These are phyloP conservation scores for Drechslerella coelobrocha DNA, from an alignment of 2,329 filamentous ascomycete species.

Conservation along the genomic window DNA sequence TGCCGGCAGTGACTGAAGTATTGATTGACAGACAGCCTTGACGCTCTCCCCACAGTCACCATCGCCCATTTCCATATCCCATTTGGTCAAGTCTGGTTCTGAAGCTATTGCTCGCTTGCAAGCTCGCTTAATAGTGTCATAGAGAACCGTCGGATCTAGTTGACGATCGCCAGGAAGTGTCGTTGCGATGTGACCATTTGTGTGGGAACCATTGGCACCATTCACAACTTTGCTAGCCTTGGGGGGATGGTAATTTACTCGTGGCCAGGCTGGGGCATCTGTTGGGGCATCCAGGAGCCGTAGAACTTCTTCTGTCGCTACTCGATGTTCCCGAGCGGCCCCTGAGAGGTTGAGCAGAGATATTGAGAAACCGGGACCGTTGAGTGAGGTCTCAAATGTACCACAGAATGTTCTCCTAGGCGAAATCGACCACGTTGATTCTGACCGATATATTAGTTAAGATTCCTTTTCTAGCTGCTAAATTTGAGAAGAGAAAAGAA, in stretches of 20 bases:
- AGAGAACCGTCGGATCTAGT: conserved; percentile 56
- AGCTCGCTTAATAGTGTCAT: conserved; percentile 66
- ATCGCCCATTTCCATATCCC: conserved; percentile 83
- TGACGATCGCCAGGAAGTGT: conserved; percentile 13
- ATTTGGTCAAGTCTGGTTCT: conserved; percentile 71
- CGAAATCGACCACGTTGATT: conserved; percentile 66
- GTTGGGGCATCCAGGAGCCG: conserved; percentile 72
- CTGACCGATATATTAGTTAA: conserved; percentile 47
- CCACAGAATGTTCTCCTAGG: conserved; percentile 69
- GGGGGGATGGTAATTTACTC: conserved; percentile 66
- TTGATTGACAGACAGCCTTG: conserved; percentile 82
- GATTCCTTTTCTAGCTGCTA: background rate
- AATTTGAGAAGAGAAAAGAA: background rate
- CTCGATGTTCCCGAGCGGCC: conserved; percentile 64
- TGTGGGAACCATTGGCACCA: conserved; percentile 57
- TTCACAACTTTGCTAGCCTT: conserved; percentile 55
- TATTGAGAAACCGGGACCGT: conserved; percentile 74
- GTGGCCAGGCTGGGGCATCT: conserved; percentile 72
- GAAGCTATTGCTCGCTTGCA: conserved; percentile 66
- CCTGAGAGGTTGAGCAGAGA: conserved; percentile 70
- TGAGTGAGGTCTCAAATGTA: conserved; percentile 75
- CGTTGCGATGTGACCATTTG: conserved; percentile 62
- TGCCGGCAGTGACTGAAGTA: conserved; percentile 53
- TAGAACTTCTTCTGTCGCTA: conserved; percentile 63
- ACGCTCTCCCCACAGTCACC: conserved; percentile 88